Percentiles rank a stretch among this genome's conserved stretches.
These are phyloP conservation scores for Chrysanthemum makinoi DNA, from an alignment of 129 eudicot genomes.

Conservation along the genomic window DNA sequence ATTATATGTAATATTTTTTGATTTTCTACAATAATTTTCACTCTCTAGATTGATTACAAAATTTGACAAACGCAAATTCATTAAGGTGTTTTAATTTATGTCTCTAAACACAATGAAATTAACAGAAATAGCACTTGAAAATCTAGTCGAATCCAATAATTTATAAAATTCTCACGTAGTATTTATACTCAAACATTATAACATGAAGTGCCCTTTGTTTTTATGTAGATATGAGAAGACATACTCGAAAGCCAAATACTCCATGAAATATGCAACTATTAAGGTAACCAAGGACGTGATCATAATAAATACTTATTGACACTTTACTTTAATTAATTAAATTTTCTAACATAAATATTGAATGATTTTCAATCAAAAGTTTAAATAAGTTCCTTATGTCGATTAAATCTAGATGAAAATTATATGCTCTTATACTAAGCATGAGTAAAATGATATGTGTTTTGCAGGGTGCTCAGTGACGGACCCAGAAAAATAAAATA, in stretches of 20 bases:
- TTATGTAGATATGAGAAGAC: conserved; percentile 19
- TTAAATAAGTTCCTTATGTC: too few species aligned
- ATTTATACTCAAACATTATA: neutral
- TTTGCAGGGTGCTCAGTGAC: conserved; percentile 26
- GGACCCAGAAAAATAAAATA: too few species aligned
- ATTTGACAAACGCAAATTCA: too few species aligned
- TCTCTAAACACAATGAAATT: too few species aligned
- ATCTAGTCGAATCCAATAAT: neutral
- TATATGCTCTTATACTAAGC: neutral
- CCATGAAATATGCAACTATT: conserved; percentile 37
- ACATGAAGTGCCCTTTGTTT: neutral
- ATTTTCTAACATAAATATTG: too few species aligned
- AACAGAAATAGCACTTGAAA: neutral
- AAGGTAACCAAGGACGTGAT: conserved; percentile 24
- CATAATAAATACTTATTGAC: too few species aligned
- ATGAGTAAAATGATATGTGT: neutral
- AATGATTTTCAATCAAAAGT: too few species aligned
- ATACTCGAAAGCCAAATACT: conserved; percentile 27
- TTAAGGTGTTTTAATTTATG: too few species aligned
- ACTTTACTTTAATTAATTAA: too few species aligned
- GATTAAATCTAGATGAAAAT: too few species aligned
- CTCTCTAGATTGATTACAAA: neutral
- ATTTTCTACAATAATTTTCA: too few species aligned
- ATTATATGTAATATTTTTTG: too few species aligned
- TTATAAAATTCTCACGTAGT: neutral